Conservation (phyloP, 2,329 filamentous ascomycete genomes). For the Alternaria brassicicola region DNA sequence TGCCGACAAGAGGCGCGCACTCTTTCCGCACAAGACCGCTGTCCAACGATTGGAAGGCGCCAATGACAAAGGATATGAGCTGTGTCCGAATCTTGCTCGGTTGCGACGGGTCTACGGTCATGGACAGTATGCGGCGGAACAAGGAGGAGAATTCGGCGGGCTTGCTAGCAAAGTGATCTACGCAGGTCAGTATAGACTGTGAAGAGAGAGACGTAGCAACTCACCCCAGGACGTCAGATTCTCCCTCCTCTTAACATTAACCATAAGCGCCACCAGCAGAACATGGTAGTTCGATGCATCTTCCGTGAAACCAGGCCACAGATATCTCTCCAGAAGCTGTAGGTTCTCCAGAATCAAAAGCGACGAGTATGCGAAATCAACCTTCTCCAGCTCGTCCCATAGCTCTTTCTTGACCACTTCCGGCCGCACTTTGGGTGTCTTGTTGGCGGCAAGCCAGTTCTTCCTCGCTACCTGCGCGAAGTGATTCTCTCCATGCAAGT, state of each 20-base stretch:
- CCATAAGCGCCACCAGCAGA: conserved; percentile 81
- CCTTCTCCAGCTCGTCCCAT: conserved; percentile 86
- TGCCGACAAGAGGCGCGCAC: conserved; percentile 92
- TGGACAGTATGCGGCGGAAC: conserved; percentile 86
- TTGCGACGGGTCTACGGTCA: conserved; percentile 68
- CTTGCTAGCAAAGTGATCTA: conserved; percentile 76
- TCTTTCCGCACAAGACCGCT: conserved; percentile 89
- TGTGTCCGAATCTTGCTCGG: conserved; percentile 66
- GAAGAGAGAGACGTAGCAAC: conserved; percentile 33
- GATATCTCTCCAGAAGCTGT: conserved; percentile 87
- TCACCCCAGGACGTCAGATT: conserved; percentile 85
- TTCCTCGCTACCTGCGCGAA: conserved; percentile 76
- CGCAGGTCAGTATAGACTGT: conserved; percentile 40
- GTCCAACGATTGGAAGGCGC: conserved; percentile 92
- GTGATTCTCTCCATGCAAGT: conserved; percentile 70
- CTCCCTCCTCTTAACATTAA: conserved; percentile 87
- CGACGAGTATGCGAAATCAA: conserved; percentile 76
- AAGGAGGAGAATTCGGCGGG: conserved; percentile 84
- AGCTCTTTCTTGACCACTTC: conserved; percentile 85
- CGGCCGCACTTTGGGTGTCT: conserved; percentile 71
- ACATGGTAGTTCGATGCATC: conserved; percentile 92
- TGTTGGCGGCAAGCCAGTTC: conserved; percentile 77
- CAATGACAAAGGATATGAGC: conserved; percentile 87
- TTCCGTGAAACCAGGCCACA: conserved; percentile 92
- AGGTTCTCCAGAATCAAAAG: conserved; percentile 86